These are phyloP conservation scores for Antrodiella citrinella DNA, from an alignment of 768 basidiomycete genomes.

Conservation along the genomic window DNA sequence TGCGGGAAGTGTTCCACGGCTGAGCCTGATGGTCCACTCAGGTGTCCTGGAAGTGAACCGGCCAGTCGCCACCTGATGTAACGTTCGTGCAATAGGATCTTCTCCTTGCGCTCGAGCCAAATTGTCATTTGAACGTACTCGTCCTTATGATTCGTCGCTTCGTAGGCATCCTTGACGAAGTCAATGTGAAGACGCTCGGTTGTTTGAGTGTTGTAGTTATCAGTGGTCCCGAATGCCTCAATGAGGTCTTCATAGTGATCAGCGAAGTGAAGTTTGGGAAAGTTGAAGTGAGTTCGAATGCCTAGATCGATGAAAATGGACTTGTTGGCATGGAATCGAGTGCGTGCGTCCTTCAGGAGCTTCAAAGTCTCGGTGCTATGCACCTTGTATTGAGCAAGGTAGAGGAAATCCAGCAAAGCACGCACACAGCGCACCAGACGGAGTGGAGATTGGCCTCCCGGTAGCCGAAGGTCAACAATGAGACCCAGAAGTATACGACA, in stretches of 20 bases:
- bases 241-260: constrained; percentile 16
- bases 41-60: too few relatives aligned
- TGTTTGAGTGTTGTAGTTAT: constrained; percentile 16
- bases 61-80: constrained; percentile 20
- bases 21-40: too few relatives aligned
- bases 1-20: too few relatives aligned
- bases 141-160: constrained; percentile 9
- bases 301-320: constrained; percentile 15
- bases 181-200: constrained; percentile 11
- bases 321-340: constrained; percentile 16
- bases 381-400: constrained; percentile 14
- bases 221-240: constrained; percentile 10
- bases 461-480: constrained; percentile 13
- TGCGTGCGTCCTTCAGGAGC: constrained; percentile 6
- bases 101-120: constrained; percentile 29
- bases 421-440: constrained; percentile 12
- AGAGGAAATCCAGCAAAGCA: constrained; percentile 18
- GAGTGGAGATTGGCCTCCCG: constrained; percentile 1
- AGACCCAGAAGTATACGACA: constrained; percentile 9
- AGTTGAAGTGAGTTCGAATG: constrained; percentile 12
- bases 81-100: constrained; percentile 17
- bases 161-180: constrained; percentile 5
- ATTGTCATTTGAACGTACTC: constrained; percentile 31
- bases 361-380: constrained; percentile 11
- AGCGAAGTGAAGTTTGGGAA: constrained; percentile 17